Evolutionary conservation across 345 rosid species (phyloP).

Genomic region (Eucalyptus virginea): DNA sequence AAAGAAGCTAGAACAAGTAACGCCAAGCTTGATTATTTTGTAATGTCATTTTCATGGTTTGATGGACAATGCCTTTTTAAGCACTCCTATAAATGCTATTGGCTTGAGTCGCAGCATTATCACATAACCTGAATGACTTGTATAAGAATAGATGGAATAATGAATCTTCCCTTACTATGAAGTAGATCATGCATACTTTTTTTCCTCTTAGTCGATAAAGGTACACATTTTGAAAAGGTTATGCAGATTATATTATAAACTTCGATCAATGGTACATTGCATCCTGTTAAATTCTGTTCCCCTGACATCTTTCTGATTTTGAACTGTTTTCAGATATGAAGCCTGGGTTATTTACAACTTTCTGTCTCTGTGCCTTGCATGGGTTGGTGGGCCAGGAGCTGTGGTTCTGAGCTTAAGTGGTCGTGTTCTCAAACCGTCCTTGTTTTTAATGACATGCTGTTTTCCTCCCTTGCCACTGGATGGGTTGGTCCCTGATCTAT

Average conservation of each 20-base stretch:
- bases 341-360: conserved; percentile 99
- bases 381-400: conserved; percentile 99
- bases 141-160: background rate
- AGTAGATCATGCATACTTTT: background rate
- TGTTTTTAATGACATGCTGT: conserved; percentile 87
- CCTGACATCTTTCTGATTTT: background rate
- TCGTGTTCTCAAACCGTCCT: conserved; percentile 71
- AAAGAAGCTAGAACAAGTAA: background rate
- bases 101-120: background rate
- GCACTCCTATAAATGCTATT: background rate
- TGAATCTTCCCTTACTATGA: background rate
- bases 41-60: background rate
- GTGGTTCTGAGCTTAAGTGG: conserved; percentile 91
- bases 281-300: background rate
- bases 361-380: conserved; percentile 82
- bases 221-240: background rate
- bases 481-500: conserved; percentile 47
- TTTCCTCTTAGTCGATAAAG: background rate
- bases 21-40: background rate
- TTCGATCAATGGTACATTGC: background rate
- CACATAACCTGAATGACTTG: background rate
- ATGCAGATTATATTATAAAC: background rate
- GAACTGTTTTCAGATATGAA: conserved; percentile 62
- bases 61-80: background rate
- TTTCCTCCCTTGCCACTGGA: conserved; percentile 76